Percentiles rank a stretch among this genome's conserved stretches.
phyloP scores from a whole-genome alignment of 2,329 filamentous ascomycete genomes.

The Cadophora sp. region DNA sequence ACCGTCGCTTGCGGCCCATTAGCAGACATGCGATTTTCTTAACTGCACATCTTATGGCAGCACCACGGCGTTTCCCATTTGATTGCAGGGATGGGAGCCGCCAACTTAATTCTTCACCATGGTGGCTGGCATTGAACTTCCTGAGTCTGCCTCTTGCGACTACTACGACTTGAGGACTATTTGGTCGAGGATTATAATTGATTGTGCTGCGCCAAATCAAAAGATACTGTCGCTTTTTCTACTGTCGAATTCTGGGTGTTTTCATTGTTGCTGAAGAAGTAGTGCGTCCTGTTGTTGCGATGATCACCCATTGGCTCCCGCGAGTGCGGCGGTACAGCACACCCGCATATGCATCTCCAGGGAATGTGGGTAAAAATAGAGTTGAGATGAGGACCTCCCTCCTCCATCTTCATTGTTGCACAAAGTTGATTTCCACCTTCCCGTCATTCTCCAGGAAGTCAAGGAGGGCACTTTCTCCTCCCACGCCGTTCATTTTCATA shows the following conservation, averaged over 20 bases:
- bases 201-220: neutral
- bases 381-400: constrained; percentile 12
- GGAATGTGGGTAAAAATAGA: constrained; percentile 18
- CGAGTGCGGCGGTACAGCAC: neutral
- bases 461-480: neutral
- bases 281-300: neutral
- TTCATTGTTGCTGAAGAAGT: neutral
- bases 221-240: neutral
- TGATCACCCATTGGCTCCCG: constrained; percentile 7
- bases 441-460: constrained; percentile 13
- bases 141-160: neutral
- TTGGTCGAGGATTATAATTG: too few species aligned
- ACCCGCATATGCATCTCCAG: constrained; percentile 16
- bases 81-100: neutral
- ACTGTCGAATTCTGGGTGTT: neutral
- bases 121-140: neutral
- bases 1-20: neutral
- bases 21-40: constrained; percentile 20
- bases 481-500: neutral
- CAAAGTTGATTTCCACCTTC: neutral
- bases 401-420: constrained; percentile 1
- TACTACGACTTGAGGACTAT: neutral
- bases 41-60: constrained; percentile 21
- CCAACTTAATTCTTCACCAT: neutral
- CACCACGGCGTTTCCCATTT: constrained; percentile 1